Evolutionary conservation across 179 eudicot species (phyloP), one percentile per base, ranked within the genome.

Genomic region (Corrigiola litoralis): DNA sequence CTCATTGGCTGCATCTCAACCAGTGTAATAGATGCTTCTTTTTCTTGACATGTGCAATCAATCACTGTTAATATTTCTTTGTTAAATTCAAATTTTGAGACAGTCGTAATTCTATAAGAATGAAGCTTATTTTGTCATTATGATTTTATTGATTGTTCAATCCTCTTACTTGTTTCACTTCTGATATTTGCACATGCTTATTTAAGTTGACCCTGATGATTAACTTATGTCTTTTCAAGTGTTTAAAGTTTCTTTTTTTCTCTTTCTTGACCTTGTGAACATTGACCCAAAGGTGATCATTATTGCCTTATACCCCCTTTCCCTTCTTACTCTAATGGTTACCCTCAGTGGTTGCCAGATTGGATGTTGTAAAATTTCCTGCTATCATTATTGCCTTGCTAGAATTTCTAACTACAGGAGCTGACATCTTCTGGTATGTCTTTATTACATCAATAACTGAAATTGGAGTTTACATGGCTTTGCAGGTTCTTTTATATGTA

Each of bases 1-100:
- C 48, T 77, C 83, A 46, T 76, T 90, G 81, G 97, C 99, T 68
- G 99, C 99, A 73, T 94, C 89, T 61, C 99, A 87, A 87, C 99
- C 99, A 79, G 99, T 90, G 96, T 94, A 94, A 88, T 94, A 90
- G 99, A 94, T 84, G 89, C 89, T 65, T 85, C 91, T 73, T 84
- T 70, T 65, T 66, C 29, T 70, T 53, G 37, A 14, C 14, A 40
- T 49, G 63, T 49, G 9, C 50, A n/a, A 16, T 21, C 32, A 33
- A 32, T 60, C 23, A n/a, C n/a, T n/a, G n/a, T n/a, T n/a, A n/a
- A n/a, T n/a, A n/a, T n/a, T n/a, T n/a, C n/a, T n/a, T n/a, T n/a
- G n/a, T n/a, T n/a, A n/a, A n/a, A n/a, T n/a, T n/a, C n/a, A n/a
- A n/a, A n/a, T n/a, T n/a, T n/a, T n/a, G n/a, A n/a, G n/a, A n/a